phyloP scores from a whole-genome alignment of 805 yeast species.

The Nakazawaea populi region DNA sequence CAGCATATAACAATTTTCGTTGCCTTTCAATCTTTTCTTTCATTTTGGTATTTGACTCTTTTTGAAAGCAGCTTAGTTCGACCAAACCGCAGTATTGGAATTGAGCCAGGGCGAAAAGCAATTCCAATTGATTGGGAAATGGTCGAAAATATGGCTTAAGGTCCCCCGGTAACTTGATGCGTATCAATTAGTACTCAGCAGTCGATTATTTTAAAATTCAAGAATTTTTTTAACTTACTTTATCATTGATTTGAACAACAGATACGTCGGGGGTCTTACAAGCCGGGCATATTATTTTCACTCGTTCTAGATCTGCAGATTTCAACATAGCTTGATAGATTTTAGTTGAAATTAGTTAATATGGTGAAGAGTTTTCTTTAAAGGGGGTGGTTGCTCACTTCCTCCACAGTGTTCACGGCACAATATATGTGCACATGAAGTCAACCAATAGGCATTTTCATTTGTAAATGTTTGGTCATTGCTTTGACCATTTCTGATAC shows the following conservation, averaged over 20 bases:
- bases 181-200: not conserved
- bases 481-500: not conserved
- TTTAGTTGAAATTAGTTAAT: not conserved
- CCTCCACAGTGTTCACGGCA: conserved; percentile 12
- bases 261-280: conserved; percentile 11
- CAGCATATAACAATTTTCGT: conserved; percentile 12
- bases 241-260: conserved; percentile 10
- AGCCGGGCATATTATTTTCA: conserved; percentile 10
- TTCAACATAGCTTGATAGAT: not conserved
- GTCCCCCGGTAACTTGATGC: conserved; percentile 11
- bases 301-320: conserved; percentile 1
- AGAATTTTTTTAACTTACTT: not conserved
- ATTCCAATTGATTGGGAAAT: conserved; percentile 13
- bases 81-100: conserved; percentile 14
- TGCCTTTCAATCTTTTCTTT: conserved; percentile 7
- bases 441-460: conserved; percentile 7
- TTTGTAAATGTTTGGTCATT: not conserved
- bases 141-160: conserved; percentile 14
- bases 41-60: conserved; percentile 1
- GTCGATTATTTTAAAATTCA: too few species aligned
- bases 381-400: conserved; percentile 6
- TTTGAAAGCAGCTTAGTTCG: conserved; percentile 8
- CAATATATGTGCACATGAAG: conserved; percentile 15
- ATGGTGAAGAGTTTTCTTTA: not conserved
- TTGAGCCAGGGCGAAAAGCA: conserved; percentile 12